Evolutionary conservation across 345 rosid genomes (phyloP), one percentile per base, ranked within the genome.

Genomic region (Balakata baccata): DNA sequence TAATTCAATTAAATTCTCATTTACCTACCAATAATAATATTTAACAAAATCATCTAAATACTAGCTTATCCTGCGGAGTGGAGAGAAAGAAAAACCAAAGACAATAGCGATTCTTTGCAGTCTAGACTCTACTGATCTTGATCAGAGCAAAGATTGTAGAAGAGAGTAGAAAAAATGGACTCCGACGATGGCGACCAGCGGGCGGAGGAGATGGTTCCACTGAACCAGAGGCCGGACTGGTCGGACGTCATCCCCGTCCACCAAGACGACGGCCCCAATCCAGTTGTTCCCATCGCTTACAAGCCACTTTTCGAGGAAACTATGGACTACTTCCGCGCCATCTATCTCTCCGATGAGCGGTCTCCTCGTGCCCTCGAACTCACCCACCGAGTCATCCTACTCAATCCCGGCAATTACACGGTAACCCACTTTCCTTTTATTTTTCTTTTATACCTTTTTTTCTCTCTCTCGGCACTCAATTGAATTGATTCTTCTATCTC

Each of bases 371-470:
- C 97, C 38, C 88, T 92, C 53, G 74, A 57, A 6, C 91, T 95
- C 78, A 89, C 97, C 10, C 80, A 81, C 53, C 82, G 81, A 66
- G 88, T 87, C 69, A 89, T 95, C 76, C 79, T 66, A 38, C 39
- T 81, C 51, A 95, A 95, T 79, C 88, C 99, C 59, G 94, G 89
- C 7, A 95, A 95, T 77, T 95, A 95, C 90, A 95, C 97, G 20
- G 98, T 95, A 87, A 20, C 23, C 38, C 25, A 17, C n/a, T 60
- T 49, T 6, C 34, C 4, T 13, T 10, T 12, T 22, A 69, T 12
- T 23, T 13, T n/a, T 14, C 2, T 34, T 39, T 3, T 25, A 8
- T 13, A 46, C 10, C 46, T 20, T 10, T 11, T 1, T 17, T 10
- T 41, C 47, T 3, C 12, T 53, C 11, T 34, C 57, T 9, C 9